Evolutionary conservation across 1,139 yeast genomes (phyloP), one percentile per base, ranked within the genome.

Genomic region (Pichia sp.): DNA sequence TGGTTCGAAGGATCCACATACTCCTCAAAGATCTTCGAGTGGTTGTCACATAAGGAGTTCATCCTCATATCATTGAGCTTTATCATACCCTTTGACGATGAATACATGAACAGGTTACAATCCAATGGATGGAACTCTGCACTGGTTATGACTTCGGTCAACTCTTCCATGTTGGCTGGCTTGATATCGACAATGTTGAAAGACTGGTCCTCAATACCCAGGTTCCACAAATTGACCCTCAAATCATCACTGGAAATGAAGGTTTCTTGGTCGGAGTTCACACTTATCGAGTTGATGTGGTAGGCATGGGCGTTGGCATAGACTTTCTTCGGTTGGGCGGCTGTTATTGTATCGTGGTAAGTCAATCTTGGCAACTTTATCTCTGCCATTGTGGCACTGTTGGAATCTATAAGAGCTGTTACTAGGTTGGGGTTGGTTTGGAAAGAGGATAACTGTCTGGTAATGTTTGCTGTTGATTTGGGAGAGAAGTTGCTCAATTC

Each of bases 81-180:
- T 64, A 95, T 90, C 46, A 97, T 89, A 57, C 99, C 99, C 71
- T 93, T 93, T 50, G 96, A 87, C 13, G 96, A 87, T n/a, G 97
- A 86, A 74, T 93, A 93, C 95, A 93, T 90, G 71, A 95, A 93
- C 67, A 88, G 76, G 71, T 93, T 93, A 76, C 99, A 95, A 69
- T 87, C 86, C 53, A 76, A 75, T 15, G 99, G 99, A 71, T 95
- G 99, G 75, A 95, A 93, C 70, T 92, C 97, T 3, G 98, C 96
- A 65, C 95, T 83, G n/a, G 99, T 95, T 62, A 95, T 93, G 53
- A 95, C 99, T 72, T 95, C 99, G 13, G 99, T 93, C 66, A 95
- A 80, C 72, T 95, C 99, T 74, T 95, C 99, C 99, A 95, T 95
- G 72, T 92, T 90, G 19, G 93, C 89, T 6, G 99, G 99, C 72